A percentile compares a stretch with the other conserved stretches of the same genome.
These are phyloP conservation scores for Debaryomyces maramus DNA, from an alignment of 805 yeast genomes.

Conservation along the genomic window DNA sequence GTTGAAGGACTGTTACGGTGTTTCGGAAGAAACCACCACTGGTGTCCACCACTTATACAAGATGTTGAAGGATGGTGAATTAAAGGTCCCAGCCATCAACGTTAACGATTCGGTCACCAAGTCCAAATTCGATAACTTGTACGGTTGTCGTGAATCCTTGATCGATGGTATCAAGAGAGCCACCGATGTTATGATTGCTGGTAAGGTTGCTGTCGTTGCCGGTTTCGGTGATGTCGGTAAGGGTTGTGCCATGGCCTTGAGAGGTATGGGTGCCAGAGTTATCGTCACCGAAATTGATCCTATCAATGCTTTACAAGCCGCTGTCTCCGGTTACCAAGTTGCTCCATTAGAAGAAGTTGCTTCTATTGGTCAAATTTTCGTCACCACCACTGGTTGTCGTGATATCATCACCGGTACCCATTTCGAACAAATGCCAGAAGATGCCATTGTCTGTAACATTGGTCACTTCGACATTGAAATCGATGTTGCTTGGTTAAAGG, in stretches of 20 bases:
- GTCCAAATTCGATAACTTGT: slow-evolving; percentile 98
- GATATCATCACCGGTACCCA: slow-evolving; percentile 91
- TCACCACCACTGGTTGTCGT: slow-evolving; percentile 99
- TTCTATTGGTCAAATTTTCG: slow-evolving; percentile 91
- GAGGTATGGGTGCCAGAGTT: slow-evolving; percentile 99
- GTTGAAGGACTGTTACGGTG: slow-evolving; percentile 92
- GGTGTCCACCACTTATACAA: slow-evolving; percentile 99
- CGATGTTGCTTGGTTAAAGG: slow-evolving; percentile 98
- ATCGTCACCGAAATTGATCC: slow-evolving; percentile 97
- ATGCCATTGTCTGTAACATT: slow-evolving; percentile 98
- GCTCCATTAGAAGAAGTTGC: slow-evolving; percentile 94
- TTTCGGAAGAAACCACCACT: slow-evolving; percentile 98
- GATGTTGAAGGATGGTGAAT: slow-evolving; percentile 82
- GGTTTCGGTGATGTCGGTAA: slow-evolving; percentile 99
- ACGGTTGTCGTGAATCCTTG: slow-evolving; percentile 99
- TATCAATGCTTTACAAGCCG: slow-evolving; percentile 98
- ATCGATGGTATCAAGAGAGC: slow-evolving; percentile 99
- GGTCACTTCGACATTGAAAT: slow-evolving; percentile 99
- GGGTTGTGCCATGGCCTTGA: slow-evolving; percentile 99
- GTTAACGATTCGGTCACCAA: slow-evolving; percentile 99
- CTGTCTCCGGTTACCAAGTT: slow-evolving; percentile 98
- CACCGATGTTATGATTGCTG: slow-evolving; percentile 99
- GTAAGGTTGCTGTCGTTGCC: slow-evolving; percentile 98
- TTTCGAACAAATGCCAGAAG: slow-evolving; percentile 94
- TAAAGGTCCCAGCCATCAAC: slow-evolving; percentile 98